Evolutionary conservation across 345 rosid species (phyloP), one percentile per base, ranked within the genome.

Genomic region (Anacardium occidentale): DNA sequence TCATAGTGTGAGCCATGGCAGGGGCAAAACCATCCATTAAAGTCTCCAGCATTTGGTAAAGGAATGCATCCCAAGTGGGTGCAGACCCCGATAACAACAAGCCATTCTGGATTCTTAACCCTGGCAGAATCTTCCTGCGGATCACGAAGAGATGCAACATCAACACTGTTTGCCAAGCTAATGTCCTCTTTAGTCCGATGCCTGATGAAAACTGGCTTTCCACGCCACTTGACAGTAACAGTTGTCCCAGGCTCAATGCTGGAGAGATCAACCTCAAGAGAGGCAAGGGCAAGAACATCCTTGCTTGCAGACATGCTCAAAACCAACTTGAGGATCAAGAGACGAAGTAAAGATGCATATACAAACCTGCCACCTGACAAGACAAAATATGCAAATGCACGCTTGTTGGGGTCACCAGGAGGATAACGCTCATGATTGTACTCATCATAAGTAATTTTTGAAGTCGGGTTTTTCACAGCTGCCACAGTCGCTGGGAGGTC

Each of bases 41-140:
- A 87, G 52, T 87, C 90, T 59, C 91, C 91, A 56, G 91, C 87
- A 76, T 87, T 85, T 0, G 88, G 87, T 59, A 87, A 75, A 20
- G 91, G 91, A 74, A 87, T 85, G 85, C 89, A 87, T 34, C 91
- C 91, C 81, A 87, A 62, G 71, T 87, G 91, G 37, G 88, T 87
- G 81, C 89, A 87, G 52, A 87, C 89, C 9, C 89, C 91, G 14
- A 87, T 32, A 15, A 87, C 87, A 34, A 87, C 66, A 68, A 87
- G 91, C 91, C 91, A 87, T 75, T 85, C 89, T 0, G 89, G 89
- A 64, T 87, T 54, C 83, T 83, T 87, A 62, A 85, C 91, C 81
- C 91, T 78, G 54, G 20, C 73, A 1, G 83, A 48, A 65, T 87
- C 91, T 75, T 82, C 86, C 79, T 87, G 88, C 25, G 89, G 91